Conservation (phyloP, 371 early-diverging fungal species). For the Mycotypha africana region DNA sequence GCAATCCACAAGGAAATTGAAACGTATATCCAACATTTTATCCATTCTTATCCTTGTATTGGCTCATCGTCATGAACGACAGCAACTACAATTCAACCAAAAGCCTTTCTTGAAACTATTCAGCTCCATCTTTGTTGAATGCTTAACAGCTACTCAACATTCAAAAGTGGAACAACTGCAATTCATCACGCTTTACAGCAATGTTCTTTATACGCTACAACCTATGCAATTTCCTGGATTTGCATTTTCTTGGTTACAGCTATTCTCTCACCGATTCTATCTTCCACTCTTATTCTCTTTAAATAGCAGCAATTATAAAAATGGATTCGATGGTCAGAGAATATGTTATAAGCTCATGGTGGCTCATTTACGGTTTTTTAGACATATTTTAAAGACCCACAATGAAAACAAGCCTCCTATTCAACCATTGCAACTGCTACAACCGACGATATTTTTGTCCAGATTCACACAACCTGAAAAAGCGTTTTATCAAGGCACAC, state of each 20-base stretch:
- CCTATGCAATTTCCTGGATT: slow-evolving; percentile 90
- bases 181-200: no score
- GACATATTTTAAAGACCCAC: slow-evolving; percentile 71
- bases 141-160: slow-evolving; percentile 51
- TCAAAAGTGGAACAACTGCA: slow-evolving; percentile 3
- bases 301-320: slow-evolving; percentile 1
- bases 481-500: slow-evolving; percentile 82
- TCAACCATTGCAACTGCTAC: no score
- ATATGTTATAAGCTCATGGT: slow-evolving; percentile 78
- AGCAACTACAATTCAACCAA: slow-evolving; percentile 79
- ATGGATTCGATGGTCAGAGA: slow-evolving; percentile 62
- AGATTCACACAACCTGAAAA: slow-evolving; percentile 6
- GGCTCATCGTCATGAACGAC: slow-evolving; percentile 77
- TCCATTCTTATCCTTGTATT: slow-evolving; percentile 80
- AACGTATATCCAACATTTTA: slow-evolving; percentile 69
- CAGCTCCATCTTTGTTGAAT: slow-evolving; percentile 74
- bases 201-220: slow-evolving; percentile 79
- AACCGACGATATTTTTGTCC: no score
- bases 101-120: slow-evolving; percentile 87
- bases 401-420: slow-evolving; percentile 42
- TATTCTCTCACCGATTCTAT: slow-evolving; percentile 87
- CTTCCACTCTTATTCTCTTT: slow-evolving; percentile 78
- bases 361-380: slow-evolving; percentile 75
- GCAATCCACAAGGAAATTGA: slow-evolving; percentile 50
- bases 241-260: slow-evolving; percentile 91